Evolutionary conservation across 2,329 filamentous ascomycete species (phyloP).

Genomic region (Ustulina deusta): DNA sequence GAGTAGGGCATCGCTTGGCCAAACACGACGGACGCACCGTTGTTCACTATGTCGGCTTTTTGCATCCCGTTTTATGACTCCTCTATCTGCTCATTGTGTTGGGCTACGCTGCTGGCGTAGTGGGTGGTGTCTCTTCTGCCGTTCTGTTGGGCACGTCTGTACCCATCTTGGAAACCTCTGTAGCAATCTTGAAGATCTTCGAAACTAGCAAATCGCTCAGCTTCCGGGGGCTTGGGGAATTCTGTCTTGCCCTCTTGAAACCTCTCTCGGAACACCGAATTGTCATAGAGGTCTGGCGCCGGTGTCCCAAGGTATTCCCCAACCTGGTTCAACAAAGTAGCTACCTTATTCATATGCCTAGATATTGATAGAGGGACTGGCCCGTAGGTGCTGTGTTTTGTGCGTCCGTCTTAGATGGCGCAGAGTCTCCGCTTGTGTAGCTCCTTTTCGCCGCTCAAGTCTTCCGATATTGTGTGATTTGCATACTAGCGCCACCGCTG

Average conservation of each 20-base stretch:
- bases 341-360: conserved; percentile 56
- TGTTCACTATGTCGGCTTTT: neutral
- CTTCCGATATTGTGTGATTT: neutral
- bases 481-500: neutral
- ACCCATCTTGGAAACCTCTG: too few relatives aligned
- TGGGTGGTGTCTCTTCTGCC: too few relatives aligned
- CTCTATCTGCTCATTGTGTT: neutral
- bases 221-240: conserved; percentile 69
- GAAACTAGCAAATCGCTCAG: conserved; percentile 57
- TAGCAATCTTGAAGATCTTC: conserved; percentile 56
- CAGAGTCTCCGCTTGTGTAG: neutral
- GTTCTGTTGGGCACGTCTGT: too few relatives aligned
- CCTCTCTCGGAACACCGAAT: too few relatives aligned
- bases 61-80: neutral
- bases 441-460: neutral
- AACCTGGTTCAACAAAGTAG: conserved; percentile 57
- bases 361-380: conserved; percentile 31
- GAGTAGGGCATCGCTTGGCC: too few relatives aligned
- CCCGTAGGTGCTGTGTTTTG: conserved; percentile 1
- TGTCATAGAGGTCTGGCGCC: conserved; percentile 61
- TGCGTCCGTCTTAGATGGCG: neutral
- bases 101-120: neutral
- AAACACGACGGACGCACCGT: too few relatives aligned
- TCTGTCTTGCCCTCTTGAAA: conserved; percentile 59
- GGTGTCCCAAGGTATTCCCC: conserved; percentile 62